Conservation (phyloP, 441 rosid species). For the Isatis lusitanica region DNA sequence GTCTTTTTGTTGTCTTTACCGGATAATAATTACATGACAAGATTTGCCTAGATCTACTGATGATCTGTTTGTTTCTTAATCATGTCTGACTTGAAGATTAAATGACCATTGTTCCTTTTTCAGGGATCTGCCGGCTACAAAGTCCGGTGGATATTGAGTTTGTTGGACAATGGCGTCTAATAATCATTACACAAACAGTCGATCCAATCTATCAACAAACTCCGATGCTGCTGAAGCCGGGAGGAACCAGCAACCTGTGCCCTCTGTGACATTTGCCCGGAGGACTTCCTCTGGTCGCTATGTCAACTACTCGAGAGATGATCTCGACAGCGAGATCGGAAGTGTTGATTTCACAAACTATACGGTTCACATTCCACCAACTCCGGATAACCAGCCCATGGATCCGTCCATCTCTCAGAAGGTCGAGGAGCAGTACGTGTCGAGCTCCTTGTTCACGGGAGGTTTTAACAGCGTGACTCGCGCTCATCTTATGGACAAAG, state of each 20-base stretch:
- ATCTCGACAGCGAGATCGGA: slow-evolving; percentile 88
- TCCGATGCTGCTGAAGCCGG: slow-evolving; percentile 69
- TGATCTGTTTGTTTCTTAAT: not conserved
- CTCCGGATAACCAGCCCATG: slow-evolving; percentile 94
- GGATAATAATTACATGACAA: not conserved
- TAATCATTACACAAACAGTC: slow-evolving; percentile 61
- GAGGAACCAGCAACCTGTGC: slow-evolving; percentile 48
- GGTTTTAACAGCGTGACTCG: slow-evolving; percentile 86
- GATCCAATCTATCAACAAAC: slow-evolving; percentile 60
- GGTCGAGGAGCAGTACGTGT: slow-evolving; percentile 89
- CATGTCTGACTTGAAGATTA: slow-evolving; percentile 9
- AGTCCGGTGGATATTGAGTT: slow-evolving; percentile 33
- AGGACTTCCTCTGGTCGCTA: slow-evolving; percentile 90
- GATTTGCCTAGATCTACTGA: slow-evolving; percentile 16
- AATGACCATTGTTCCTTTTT: slow-evolving; percentile 2
- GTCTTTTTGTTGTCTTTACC: not conserved
- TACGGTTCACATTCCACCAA: slow-evolving; percentile 82
- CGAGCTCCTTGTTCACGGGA: slow-evolving; percentile 80
- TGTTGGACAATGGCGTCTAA: slow-evolving; percentile 61
- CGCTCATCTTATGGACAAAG: slow-evolving; percentile 95
- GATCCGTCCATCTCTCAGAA: slow-evolving; percentile 80
- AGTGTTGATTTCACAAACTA: slow-evolving; percentile 74
- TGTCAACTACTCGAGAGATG: slow-evolving; percentile 87
- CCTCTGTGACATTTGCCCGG: slow-evolving; percentile 73
- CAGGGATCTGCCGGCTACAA: slow-evolving; percentile 51